Base-by-base conservation (phyloP, 129 eudicot species). In the Tagetes patula region DNA sequence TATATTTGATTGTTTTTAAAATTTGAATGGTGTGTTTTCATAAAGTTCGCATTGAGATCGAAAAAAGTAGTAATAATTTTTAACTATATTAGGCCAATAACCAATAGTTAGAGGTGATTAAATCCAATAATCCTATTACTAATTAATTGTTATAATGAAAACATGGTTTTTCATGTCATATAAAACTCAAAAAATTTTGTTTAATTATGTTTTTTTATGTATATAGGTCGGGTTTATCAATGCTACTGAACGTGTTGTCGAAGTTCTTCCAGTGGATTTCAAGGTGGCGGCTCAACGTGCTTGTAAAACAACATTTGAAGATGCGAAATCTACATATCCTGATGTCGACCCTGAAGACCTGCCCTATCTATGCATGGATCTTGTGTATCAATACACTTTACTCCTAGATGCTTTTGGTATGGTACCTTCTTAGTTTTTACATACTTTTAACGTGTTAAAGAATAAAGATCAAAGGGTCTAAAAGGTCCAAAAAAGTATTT, bases 281-380 rank as follows among this genome's bases (percentile, higher is more conserved):
- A 80, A 79, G 83, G 80, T 85, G 33, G 96, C 89, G 39, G 98
- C 98, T 78, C 81, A 82, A 43, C 86, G 78, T 46, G 98, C 96
- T 83, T 94, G 98, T 46, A 70, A 80, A 72, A 85, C 84, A 0
- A 79, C 79, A 69, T 80, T 90, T 20, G 96, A 84, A 56, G 86
- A 88, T 70, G 97, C 85, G 53, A 83, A 80, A 71, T 69, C 91
- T 50, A 73, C 14, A 34, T 94, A 86, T 62, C 89, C 89, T 12
- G 61, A 73, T 20, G 98, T 90, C 38, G 87, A 85, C 2, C 49
- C 63, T 0, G 83, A 59, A 31, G 86, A 90, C 78, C 76, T 90
- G 41, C 97, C 98, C 37, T 94, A 82, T 77, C 47, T 94, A 58
- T 94, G 98, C 89, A 84, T 94, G 98, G 98, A 94, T 82, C 98